Evolutionary conservation across 352 stramenopile species (phyloP).

Genomic region (Phytophthora brassicae): DNA sequence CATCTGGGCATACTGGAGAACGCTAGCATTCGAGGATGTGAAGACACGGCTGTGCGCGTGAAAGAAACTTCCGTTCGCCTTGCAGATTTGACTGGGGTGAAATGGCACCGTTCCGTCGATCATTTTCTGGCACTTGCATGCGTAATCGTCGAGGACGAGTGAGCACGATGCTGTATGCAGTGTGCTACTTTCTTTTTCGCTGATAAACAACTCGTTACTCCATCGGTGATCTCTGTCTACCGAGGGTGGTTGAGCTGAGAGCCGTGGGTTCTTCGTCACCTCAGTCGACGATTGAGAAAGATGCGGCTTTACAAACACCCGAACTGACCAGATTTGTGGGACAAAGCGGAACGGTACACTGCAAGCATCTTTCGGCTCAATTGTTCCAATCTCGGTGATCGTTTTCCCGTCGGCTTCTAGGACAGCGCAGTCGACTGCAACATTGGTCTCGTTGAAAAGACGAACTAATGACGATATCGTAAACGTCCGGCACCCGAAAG

Average conservation of each 20-base stretch:
- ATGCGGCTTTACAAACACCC: slow-evolving; percentile 68
- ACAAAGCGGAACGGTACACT: slow-evolving; percentile 73
- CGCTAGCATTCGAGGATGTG: slow-evolving; percentile 64
- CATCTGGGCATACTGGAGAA: slow-evolving; percentile 68
- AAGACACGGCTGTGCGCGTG: slow-evolving; percentile 64
- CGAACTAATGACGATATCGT: slow-evolving; percentile 79
- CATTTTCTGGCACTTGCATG: slow-evolving; percentile 79
- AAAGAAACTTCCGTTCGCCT: slow-evolving; percentile 72
- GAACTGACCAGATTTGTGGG: slow-evolving; percentile 49
- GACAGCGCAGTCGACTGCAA: slow-evolving; percentile 60
- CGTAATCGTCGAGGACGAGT: slow-evolving; percentile 68
- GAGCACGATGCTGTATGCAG: slow-evolving; percentile 69
- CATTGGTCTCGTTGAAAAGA: slow-evolving; percentile 73
- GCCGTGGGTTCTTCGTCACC: neutral
- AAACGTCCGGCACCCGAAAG: slow-evolving; percentile 72
- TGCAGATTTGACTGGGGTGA: slow-evolving; percentile 69
- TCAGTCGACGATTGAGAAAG: slow-evolving; percentile 11
- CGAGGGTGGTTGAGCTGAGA: slow-evolving; percentile 19
- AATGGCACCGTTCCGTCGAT: slow-evolving; percentile 74
- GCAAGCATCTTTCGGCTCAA: slow-evolving; percentile 62
- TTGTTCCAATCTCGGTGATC: slow-evolving; percentile 56
- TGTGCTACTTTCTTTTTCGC: slow-evolving; percentile 57
- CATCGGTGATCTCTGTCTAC: slow-evolving; percentile 59
- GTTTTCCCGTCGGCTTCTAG: slow-evolving; percentile 60
- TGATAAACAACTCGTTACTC: slow-evolving; percentile 83